A percentile compares a stretch with the other conserved stretches of the same genome.
Conservation (phyloP, 1,284 basidiomycete species). For the Puccinia coronata region DNA sequence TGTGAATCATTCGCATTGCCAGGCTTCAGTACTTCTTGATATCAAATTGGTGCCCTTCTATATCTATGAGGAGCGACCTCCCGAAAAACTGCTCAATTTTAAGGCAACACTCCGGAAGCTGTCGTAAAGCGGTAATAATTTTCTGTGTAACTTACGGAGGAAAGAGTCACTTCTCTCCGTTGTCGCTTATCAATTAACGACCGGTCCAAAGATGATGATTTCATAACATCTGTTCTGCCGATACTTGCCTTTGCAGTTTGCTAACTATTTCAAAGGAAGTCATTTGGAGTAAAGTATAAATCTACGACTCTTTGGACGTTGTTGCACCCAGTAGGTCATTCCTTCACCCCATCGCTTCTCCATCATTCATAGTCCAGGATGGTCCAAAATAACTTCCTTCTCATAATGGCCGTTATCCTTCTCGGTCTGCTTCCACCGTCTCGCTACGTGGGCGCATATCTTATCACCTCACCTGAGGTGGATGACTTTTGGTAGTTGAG, state of each 20-base stretch:
- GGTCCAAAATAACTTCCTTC: not conserved
- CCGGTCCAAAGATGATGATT: not conserved
- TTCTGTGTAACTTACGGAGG: too few species aligned
- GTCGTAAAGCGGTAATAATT: too few species aligned
- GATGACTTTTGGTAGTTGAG: slow-evolving; percentile 45
- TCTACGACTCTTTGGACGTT: not conserved
- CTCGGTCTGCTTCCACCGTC: not conserved
- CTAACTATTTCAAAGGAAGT: not conserved
- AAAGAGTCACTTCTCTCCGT: not conserved
- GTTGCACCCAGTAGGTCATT: not conserved
- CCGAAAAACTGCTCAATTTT: too few species aligned
- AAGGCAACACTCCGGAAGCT: too few species aligned
- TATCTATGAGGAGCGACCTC: too few species aligned
- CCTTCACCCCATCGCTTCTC: not conserved
- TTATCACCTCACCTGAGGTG: slow-evolving; percentile 10
- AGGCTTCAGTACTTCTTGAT: too few species aligned
- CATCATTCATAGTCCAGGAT: not conserved
- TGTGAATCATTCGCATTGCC: too few species aligned
- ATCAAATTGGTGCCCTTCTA: too few species aligned
- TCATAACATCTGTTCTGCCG: not conserved
- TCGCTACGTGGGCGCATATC: slow-evolving; percentile 1
- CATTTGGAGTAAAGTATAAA: not conserved
- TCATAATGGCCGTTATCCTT: not conserved
- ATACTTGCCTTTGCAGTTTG: not conserved
- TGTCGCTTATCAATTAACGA: not conserved